Evolutionary conservation across 345 rosid species (phyloP).

Genomic region (Gossypium bickii): DNA sequence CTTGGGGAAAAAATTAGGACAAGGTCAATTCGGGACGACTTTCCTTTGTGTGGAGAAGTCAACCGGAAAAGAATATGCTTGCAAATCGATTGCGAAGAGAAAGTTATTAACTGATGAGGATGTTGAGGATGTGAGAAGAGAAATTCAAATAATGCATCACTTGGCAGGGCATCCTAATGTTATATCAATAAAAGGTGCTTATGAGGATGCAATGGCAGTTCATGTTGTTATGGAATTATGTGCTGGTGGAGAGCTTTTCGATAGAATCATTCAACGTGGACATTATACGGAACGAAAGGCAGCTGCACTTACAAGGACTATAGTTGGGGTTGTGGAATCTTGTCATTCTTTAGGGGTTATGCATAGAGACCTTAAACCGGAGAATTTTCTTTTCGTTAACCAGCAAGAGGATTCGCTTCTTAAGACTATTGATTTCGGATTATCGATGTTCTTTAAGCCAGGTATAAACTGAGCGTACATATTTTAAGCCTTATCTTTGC

Average conservation of each 20-base stretch:
- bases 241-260: slow-evolving; percentile 50
- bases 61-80: too few species aligned
- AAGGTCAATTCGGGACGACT: slow-evolving; percentile 85
- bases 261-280: slow-evolving; percentile 77
- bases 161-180: slow-evolving; percentile 85
- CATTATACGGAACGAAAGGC: slow-evolving; percentile 84
- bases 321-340: slow-evolving; percentile 78
- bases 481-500: too few species aligned
- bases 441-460: slow-evolving; percentile 78
- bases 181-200: slow-evolving; percentile 70
- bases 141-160: slow-evolving; percentile 90
- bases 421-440: slow-evolving; percentile 81
- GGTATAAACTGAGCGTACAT: slow-evolving; percentile 30
- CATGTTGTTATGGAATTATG: too few species aligned
- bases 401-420: slow-evolving; percentile 64
- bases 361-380: slow-evolving; percentile 92
- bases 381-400: slow-evolving; percentile 70
- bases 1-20: slow-evolving; percentile 78
- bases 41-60: too few species aligned
- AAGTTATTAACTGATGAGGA: too few species aligned
- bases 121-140: slow-evolving; percentile 27
- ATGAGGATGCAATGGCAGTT: slow-evolving; percentile 73
- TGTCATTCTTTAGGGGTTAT: slow-evolving; percentile 86
- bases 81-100: too few species aligned
- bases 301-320: slow-evolving; percentile 71